Percentiles rank a stretch among this genome's conserved stretches.
These are phyloP conservation scores for Calonectria leucothoes DNA, from an alignment of 2,329 filamentous ascomycete genomes.

Conservation along the genomic window DNA sequence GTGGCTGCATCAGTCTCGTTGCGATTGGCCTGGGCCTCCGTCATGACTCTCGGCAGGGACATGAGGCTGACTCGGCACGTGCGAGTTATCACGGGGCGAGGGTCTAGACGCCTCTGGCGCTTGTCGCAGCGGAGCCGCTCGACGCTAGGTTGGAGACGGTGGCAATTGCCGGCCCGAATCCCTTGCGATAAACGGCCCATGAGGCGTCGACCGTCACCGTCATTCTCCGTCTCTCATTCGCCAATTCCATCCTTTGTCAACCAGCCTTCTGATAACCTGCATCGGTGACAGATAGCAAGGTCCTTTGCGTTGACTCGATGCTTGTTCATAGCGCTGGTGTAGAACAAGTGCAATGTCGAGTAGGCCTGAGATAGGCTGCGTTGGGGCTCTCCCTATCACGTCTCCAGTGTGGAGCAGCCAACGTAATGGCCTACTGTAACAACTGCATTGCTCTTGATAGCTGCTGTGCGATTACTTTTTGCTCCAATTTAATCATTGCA, in stretches of 20 bases:
- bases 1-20: neutral
- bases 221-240: neutral
- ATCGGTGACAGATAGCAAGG: neutral
- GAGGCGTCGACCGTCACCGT: neutral
- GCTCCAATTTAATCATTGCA: neutral
- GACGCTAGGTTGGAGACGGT: neutral
- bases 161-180: slow-evolving; percentile 1
- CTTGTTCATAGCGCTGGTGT: neutral
- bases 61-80: slow-evolving; percentile 4
- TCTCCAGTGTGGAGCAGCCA: neutral
- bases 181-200: neutral
- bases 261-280: neutral
- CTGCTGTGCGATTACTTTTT: no score
- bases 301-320: neutral
- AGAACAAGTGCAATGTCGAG: neutral
- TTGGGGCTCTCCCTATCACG: neutral
- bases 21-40: neutral
- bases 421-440: neutral
- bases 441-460: neutral
- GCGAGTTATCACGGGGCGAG: neutral
- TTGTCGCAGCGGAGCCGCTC: neutral
- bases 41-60: neutral
- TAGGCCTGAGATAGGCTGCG: neutral
- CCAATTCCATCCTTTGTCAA: neutral
- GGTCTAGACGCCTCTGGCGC: slow-evolving; percentile 5